Conservation (phyloP, 2,329 filamentous ascomycete genomes). For the Cercospora sp. region DNA sequence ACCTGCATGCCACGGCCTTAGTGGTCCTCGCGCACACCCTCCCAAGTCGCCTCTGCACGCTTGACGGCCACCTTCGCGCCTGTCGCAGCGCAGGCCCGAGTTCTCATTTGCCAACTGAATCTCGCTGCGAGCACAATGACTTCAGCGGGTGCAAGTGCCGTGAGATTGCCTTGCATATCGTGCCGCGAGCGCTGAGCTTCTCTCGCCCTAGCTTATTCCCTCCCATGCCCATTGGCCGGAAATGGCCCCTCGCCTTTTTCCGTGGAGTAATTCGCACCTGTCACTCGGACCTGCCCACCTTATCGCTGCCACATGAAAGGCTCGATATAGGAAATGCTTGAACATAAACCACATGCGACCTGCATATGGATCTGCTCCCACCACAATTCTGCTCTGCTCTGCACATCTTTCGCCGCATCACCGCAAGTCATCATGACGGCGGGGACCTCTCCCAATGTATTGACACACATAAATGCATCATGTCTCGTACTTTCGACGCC, state of each 20-base stretch:
- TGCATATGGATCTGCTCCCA: not conserved
- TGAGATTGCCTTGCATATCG: slow-evolving; percentile 28
- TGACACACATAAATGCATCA: slow-evolving; percentile 4
- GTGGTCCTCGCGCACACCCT: not conserved
- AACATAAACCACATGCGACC: not conserved
- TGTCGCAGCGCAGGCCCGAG: not conserved
- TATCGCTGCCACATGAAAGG: slow-evolving; percentile 30
- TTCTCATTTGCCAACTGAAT: slow-evolving; percentile 23
- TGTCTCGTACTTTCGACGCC: not conserved
- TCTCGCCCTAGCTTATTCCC: slow-evolving; percentile 12
- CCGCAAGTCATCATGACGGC: slow-evolving; percentile 7
- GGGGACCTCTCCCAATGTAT: not conserved
- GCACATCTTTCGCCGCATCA: not conserved
- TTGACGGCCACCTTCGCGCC: not conserved
- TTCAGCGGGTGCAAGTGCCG: slow-evolving; percentile 24
- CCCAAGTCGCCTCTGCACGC: not conserved
- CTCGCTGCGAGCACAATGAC: slow-evolving; percentile 20
- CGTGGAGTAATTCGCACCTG: slow-evolving; percentile 29
- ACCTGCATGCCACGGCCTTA: slow-evolving; percentile 1
- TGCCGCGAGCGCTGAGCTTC: slow-evolving; percentile 19
- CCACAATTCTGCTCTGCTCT: not conserved
- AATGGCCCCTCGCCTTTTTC: slow-evolving; percentile 1
- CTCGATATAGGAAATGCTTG: not conserved
- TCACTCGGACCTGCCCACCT: slow-evolving; percentile 24
- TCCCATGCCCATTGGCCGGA: slow-evolving; percentile 19